Percentiles rank a stretch among this genome's conserved stretches.
phyloP scores from a whole-genome alignment of 495 filamentous ascomycete species.

The Trichocladium uniseriatum region DNA sequence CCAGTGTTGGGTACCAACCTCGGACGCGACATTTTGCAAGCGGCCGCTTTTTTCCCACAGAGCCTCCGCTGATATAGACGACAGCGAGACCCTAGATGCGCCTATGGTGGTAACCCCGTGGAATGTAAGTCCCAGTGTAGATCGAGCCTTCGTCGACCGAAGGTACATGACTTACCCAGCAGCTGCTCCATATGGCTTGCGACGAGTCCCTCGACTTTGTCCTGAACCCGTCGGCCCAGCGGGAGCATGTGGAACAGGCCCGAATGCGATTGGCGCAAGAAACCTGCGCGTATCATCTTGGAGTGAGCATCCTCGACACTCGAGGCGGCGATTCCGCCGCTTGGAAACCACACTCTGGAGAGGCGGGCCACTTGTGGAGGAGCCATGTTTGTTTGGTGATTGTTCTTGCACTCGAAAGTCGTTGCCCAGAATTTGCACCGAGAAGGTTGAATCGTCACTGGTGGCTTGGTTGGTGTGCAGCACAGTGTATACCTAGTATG shows the following conservation, averaged over 20 bases:
- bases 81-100: conserved; percentile 80
- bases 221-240: conserved; percentile 78
- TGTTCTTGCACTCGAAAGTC: not conserved
- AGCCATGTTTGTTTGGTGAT: conserved; percentile 5
- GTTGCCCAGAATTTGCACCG: too few species aligned
- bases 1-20: conserved; percentile 22
- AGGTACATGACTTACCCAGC: conserved; percentile 45
- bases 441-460: too few species aligned
- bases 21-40: conserved; percentile 29
- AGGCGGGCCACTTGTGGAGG: conserved; percentile 36
- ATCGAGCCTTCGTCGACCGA: too few species aligned
- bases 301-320: conserved; percentile 59
- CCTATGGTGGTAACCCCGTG: conserved; percentile 35
- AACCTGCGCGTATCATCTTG: conserved; percentile 68
- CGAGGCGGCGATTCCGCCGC: conserved; percentile 52
- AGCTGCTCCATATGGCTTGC: conserved; percentile 76
- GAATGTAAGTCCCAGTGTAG: not conserved
- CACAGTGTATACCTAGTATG: too few species aligned
- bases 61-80: conserved; percentile 75
- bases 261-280: conserved; percentile 75
- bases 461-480: too few species aligned
- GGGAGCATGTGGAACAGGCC: conserved; percentile 92
- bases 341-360: conserved; percentile 70
- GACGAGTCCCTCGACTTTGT: conserved; percentile 77
- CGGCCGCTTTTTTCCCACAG: conserved; percentile 61